These are phyloP conservation scores for Aeminium ludgeri DNA, from an alignment of 495 filamentous ascomycete genomes.

Conservation along the genomic window DNA sequence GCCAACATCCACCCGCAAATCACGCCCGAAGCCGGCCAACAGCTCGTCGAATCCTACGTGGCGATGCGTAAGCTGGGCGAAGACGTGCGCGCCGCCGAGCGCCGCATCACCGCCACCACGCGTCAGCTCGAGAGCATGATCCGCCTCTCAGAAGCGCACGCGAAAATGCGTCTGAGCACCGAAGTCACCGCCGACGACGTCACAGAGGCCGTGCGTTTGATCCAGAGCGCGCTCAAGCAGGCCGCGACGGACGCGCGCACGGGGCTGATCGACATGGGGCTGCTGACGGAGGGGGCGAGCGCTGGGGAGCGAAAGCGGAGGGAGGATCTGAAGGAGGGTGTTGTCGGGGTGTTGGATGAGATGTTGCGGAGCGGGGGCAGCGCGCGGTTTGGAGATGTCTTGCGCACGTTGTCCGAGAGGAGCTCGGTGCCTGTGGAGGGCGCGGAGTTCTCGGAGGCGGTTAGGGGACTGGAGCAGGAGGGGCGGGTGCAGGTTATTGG, in stretches of 20 bases:
- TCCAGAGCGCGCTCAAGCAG: slow-evolving; percentile 89
- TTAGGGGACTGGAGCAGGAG: slow-evolving; percentile 68
- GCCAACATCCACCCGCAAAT: slow-evolving; percentile 68
- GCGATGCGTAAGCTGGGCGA: slow-evolving; percentile 92
- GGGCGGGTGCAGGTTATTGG: slow-evolving; percentile 66
- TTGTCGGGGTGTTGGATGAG: slow-evolving; percentile 62
- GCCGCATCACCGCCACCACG: slow-evolving; percentile 93
- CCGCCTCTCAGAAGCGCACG: slow-evolving; percentile 86
- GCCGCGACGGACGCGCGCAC: slow-evolving; percentile 82
- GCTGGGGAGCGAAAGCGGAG: slow-evolving; percentile 64
- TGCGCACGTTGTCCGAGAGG: slow-evolving; percentile 53
- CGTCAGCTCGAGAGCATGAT: slow-evolving; percentile 95
- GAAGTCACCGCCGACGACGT: slow-evolving; percentile 72
- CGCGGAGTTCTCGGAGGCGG: slow-evolving; percentile 62
- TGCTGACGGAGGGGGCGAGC: slow-evolving; percentile 82
- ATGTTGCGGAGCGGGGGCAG: slow-evolving; percentile 32
- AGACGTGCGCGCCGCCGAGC: slow-evolving; percentile 81
- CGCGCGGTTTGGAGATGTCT: slow-evolving; percentile 64
- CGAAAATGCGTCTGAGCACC: slow-evolving; percentile 77
- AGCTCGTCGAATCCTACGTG: slow-evolving; percentile 75
- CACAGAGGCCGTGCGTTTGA: slow-evolving; percentile 76
- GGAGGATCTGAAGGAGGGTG: slow-evolving; percentile 68
- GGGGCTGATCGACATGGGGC: slow-evolving; percentile 88
- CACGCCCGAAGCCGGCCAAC: slow-evolving; percentile 55
- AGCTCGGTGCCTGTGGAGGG: slow-evolving; percentile 57